These are phyloP conservation scores for Pichia sp. DNA, from an alignment of 1,139 yeast genomes.

Conservation along the genomic window DNA sequence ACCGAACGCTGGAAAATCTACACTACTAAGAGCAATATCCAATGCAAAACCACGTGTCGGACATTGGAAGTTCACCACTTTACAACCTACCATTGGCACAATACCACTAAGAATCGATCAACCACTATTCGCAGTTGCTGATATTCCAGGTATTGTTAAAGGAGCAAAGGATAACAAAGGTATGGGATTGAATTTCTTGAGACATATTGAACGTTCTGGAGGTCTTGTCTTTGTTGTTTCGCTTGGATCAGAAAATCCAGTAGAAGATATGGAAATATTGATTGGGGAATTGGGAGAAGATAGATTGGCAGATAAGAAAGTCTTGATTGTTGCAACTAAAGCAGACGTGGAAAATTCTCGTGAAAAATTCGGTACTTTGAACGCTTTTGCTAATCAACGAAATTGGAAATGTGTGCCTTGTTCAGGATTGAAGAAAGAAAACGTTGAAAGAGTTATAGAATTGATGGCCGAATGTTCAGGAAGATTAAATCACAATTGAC, in stretches of 20 bases:
- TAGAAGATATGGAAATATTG: conserved; percentile 55
- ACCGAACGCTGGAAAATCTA: conserved; percentile 96
- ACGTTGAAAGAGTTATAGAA: conserved; percentile 62
- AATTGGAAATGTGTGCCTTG: conserved; percentile 77
- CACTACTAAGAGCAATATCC: conserved; percentile 81
- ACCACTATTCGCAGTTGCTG: conserved; percentile 87
- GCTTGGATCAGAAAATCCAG: conserved; percentile 60
- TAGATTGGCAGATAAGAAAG: conserved; percentile 54
- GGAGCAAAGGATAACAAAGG: conserved; percentile 87
- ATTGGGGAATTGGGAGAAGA: conserved; percentile 65
- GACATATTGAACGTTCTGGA: conserved; percentile 88
- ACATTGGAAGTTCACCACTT: conserved; percentile 94
- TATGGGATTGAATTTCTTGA: conserved; percentile 85
- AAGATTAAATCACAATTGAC: conserved; percentile 16
- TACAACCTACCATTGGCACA: conserved; percentile 90
- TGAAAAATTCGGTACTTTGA: conserved; percentile 42
- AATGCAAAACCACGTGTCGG: conserved; percentile 89
- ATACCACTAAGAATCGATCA: conserved; percentile 62
- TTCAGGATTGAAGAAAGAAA: conserved; percentile 71
- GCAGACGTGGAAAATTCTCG: conserved; percentile 67
- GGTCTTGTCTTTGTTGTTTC: conserved; percentile 86
- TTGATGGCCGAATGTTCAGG: conserved; percentile 69
- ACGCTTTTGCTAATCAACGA: conserved; percentile 37
- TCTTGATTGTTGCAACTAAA: conserved; percentile 82
- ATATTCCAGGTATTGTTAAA: conserved; percentile 89